Conservation (phyloP, 2,329 filamentous ascomycete species). For the Aspergillus sclerotialis region DNA sequence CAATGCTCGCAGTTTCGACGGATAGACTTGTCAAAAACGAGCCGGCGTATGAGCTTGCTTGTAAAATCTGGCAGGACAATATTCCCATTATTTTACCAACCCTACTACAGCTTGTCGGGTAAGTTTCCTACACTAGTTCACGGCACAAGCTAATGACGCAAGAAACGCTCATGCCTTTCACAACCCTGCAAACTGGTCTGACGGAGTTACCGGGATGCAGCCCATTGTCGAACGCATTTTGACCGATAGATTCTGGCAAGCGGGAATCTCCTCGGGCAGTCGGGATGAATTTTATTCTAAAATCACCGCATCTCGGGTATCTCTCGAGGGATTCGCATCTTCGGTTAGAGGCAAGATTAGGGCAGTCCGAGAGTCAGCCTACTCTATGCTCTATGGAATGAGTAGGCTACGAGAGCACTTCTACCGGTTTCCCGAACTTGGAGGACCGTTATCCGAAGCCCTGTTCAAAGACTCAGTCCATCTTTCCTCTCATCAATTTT, state of each 20-base stretch:
- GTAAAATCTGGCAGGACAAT: conserved; percentile 74
- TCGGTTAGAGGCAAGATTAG: conserved; percentile 83
- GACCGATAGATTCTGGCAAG: conserved; percentile 96
- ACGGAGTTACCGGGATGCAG: conserved; percentile 68
- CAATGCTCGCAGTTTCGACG: conserved; percentile 84
- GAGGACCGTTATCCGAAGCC: conserved; percentile 73
- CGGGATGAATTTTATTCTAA: conserved; percentile 94
- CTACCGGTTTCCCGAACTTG: conserved; percentile 81
- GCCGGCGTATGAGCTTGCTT: conserved; percentile 66
- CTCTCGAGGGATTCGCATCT: conserved; percentile 88
- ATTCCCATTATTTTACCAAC: conserved; percentile 79
- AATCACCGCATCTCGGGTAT: conserved; percentile 80
- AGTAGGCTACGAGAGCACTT: conserved; percentile 80
- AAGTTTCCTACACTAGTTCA: conserved; percentile 11
- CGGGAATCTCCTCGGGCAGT: conserved; percentile 89
- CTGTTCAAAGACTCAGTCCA: conserved; percentile 75
- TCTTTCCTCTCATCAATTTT: conserved; percentile 86
- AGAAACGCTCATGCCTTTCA: conserved; percentile 88
- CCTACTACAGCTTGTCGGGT: conserved; percentile 74
- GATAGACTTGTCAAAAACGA: conserved; percentile 76
- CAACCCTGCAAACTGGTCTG: conserved; percentile 75
- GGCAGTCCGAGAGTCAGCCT: conserved; percentile 85
- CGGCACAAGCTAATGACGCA: too few relatives aligned
- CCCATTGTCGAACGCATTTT: conserved; percentile 73
- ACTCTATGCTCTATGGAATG: conserved; percentile 91